Percentiles rank a stretch among this genome's conserved stretches.
Conservation (phyloP, 176 grass and related monocot species). For the Metroxylon sagu region DNA sequence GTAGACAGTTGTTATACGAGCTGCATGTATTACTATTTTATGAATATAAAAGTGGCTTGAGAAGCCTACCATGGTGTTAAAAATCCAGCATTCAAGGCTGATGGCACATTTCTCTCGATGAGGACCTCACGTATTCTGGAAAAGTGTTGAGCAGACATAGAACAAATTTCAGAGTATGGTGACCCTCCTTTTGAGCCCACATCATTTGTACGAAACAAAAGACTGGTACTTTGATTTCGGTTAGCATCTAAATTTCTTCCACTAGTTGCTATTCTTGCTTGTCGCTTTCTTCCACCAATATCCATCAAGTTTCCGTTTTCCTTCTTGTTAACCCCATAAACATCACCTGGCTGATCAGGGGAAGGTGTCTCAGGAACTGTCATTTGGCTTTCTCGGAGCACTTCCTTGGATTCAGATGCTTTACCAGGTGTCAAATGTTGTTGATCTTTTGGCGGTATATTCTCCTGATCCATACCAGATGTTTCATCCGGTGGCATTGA, state of each 20-base stretch:
- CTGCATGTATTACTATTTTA: too few relatives aligned
- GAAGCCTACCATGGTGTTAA: slow-evolving; percentile 80
- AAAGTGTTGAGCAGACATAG: slow-evolving; percentile 80
- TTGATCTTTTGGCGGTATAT: slow-evolving; percentile 69
- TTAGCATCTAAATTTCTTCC: slow-evolving; percentile 28
- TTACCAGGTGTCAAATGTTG: slow-evolving; percentile 74
- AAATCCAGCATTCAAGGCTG: slow-evolving; percentile 87
- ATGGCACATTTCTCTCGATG: slow-evolving; percentile 82
- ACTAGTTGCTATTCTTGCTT: slow-evolving; percentile 54
- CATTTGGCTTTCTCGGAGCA: slow-evolving; percentile 78
- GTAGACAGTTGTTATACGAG: too few relatives aligned
- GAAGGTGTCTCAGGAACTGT: slow-evolving; percentile 96
- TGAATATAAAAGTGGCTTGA: too few relatives aligned
- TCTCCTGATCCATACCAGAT: slow-evolving; percentile 56
- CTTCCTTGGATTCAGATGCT: slow-evolving; percentile 51
- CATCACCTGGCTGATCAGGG: slow-evolving; percentile 72
- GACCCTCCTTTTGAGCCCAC: slow-evolving; percentile 61
- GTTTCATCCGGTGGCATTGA: slow-evolving; percentile 23
- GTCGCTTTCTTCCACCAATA: slow-evolving; percentile 64
- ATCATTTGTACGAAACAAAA: slow-evolving; percentile 44
- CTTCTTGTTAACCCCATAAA: slow-evolving; percentile 75
- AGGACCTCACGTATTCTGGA: slow-evolving; percentile 85
- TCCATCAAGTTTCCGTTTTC: slow-evolving; percentile 63
- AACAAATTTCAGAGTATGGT: slow-evolving; percentile 71
- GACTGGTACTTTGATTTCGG: slow-evolving; percentile 52